Percentiles rank a stretch among this genome's conserved stretches.
Evolutionary conservation across 108 stramenopile species (phyloP).

Genomic region (Discostella stelligeroides): DNA sequence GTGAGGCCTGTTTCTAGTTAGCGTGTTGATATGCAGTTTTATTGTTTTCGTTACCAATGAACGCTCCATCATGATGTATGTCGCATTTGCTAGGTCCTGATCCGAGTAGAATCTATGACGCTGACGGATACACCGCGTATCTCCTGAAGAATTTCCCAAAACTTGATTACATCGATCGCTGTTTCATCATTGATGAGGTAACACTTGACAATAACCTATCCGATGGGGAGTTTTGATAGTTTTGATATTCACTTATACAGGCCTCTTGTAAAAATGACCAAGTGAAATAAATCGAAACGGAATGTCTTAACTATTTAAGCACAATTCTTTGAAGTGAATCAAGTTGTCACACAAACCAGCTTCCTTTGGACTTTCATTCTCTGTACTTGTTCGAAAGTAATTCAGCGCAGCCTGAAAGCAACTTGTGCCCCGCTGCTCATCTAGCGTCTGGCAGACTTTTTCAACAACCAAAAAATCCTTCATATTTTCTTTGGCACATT

Average conservation of each 20-base stretch:
- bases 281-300: no score
- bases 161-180: constrained; percentile 55
- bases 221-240: background rate
- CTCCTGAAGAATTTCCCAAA: constrained; percentile 70
- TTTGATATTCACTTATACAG: no score
- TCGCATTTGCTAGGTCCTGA: constrained; percentile 30
- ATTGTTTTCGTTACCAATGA: background rate
- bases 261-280: no score
- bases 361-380: constrained; percentile 9
- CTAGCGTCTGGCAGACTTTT: constrained; percentile 23
- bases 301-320: background rate
- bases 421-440: background rate
- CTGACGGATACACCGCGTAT: constrained; percentile 49
- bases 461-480: constrained; percentile 22
- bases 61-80: background rate
- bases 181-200: constrained; percentile 31
- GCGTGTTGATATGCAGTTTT: background rate
- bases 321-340: background rate
- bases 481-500: constrained; percentile 38
- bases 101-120: constrained; percentile 21
- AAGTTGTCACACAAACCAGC: constrained; percentile 30
- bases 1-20: constrained; percentile 4
- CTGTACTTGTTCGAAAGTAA: constrained; percentile 18
- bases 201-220: background rate
- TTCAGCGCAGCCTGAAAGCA: constrained; percentile 13